Evolutionary conservation across 78 protist genomes (phyloP).

Genomic region (Cyanophora paradoxa): DNA sequence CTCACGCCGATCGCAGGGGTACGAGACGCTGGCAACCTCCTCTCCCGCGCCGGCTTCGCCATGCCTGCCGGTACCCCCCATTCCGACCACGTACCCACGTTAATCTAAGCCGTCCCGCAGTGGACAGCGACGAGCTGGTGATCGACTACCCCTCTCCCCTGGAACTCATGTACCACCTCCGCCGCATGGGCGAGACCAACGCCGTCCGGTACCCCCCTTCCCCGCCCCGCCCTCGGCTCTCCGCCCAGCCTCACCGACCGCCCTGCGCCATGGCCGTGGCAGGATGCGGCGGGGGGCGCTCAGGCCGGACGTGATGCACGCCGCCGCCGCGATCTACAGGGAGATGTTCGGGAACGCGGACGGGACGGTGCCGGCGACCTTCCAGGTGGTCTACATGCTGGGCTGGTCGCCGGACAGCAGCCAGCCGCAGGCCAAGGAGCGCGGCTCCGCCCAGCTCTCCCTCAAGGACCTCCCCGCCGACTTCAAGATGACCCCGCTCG

Average conservation of each 20-base stretch:
- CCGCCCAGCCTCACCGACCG: too few relatives aligned
- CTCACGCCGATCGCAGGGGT: too few relatives aligned
- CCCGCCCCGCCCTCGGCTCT: too few relatives aligned
- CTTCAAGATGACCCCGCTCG: too few relatives aligned
- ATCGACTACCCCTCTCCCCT: background rate
- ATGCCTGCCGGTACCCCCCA: background rate
- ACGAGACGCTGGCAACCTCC: background rate
- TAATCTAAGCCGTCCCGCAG: too few relatives aligned
- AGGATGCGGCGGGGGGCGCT: background rate
- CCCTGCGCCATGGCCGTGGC: too few relatives aligned
- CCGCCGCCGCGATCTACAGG: background rate
- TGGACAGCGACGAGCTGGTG: background rate
- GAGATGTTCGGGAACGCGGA: background rate
- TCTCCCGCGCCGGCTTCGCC: background rate
- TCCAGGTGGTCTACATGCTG: background rate
- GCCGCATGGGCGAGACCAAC: slow-evolving; percentile 9
- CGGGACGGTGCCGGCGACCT: background rate
- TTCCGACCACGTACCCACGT: too few relatives aligned
- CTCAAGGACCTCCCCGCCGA: too few relatives aligned
- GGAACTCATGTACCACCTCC: background rate
- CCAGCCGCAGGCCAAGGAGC: slow-evolving; percentile 2
- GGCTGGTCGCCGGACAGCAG: background rate
- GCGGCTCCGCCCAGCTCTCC: slow-evolving; percentile 4
- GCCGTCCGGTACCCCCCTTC: background rate
- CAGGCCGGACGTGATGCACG: background rate